phyloP scores from a whole-genome alignment of 345 rosid genomes.

The Mercurialis annua region DNA sequence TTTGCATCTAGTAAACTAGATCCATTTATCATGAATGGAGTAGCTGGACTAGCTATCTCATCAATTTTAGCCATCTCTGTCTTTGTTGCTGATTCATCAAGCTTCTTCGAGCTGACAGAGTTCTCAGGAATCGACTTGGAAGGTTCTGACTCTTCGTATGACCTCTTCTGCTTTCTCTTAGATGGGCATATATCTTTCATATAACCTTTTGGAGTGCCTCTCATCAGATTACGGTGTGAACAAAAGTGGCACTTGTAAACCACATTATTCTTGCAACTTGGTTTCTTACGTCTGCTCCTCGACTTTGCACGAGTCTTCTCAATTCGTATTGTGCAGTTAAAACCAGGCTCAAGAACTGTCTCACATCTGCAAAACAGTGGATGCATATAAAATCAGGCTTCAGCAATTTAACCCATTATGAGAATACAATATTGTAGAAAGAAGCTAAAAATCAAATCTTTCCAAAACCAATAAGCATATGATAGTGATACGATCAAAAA shows the following conservation, averaged over 20 bases:
- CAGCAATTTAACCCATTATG: background rate
- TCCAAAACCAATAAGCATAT: background rate
- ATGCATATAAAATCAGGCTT: background rate
- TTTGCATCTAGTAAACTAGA: slow-evolving; percentile 38
- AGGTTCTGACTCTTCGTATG: slow-evolving; percentile 7
- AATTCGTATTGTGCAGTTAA: slow-evolving; percentile 58
- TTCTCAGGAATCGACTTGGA: slow-evolving; percentile 18
- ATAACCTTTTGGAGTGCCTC: slow-evolving; percentile 51
- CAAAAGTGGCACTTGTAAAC: slow-evolving; percentile 69
- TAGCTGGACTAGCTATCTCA: slow-evolving; percentile 19
- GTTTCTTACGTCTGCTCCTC: slow-evolving; percentile 33
- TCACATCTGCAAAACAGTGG: slow-evolving; percentile 53
- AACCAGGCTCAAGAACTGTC: slow-evolving; percentile 72
- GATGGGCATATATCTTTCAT: slow-evolving; percentile 41
- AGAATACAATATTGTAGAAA: background rate
- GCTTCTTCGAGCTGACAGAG: slow-evolving; percentile 5
- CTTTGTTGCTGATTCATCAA: slow-evolving; percentile 17
- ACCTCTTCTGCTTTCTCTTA: slow-evolving; percentile 7
- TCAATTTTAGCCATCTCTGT: slow-evolving; percentile 13
- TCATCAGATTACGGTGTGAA: slow-evolving; percentile 44
- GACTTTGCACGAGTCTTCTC: slow-evolving; percentile 47
- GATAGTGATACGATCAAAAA: background rate
- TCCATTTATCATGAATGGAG: slow-evolving; percentile 26
- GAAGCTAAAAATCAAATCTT: no score
- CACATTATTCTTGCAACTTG: slow-evolving; percentile 46